Conservation (phyloP, 352 stramenopile genomes). For the Phytopythium oedochilum region DNA sequence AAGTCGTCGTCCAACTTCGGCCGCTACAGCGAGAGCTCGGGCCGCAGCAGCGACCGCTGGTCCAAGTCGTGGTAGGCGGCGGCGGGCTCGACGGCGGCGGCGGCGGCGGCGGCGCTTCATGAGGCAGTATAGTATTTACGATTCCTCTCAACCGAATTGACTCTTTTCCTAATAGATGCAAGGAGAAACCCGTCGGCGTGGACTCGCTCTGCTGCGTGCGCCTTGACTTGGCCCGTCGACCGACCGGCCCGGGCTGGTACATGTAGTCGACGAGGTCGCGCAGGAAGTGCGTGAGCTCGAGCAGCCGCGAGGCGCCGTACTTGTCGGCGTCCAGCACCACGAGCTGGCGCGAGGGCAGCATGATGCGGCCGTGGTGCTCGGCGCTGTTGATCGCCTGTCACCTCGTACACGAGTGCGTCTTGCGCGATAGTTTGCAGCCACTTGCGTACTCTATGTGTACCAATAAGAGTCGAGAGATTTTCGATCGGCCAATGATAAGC, state of each 20-base stretch:
- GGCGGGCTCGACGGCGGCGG: neutral
- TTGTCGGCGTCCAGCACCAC: constrained; percentile 55
- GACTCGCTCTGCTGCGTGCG: too few relatives aligned
- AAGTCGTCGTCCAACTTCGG: constrained; percentile 2
- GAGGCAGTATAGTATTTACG: neutral
- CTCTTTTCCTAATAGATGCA: constrained; percentile 2
- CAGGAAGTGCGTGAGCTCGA: constrained; percentile 65
- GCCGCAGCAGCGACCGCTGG: constrained; percentile 13
- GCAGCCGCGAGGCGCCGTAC: constrained; percentile 47
- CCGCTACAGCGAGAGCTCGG: constrained; percentile 3
- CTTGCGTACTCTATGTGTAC: too few relatives aligned
- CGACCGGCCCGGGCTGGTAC: too few relatives aligned
- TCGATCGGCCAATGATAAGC: too few relatives aligned
- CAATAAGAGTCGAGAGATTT: too few relatives aligned
- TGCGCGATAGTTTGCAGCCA: too few relatives aligned
- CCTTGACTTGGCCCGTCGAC: too few relatives aligned
- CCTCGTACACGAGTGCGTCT: too few relatives aligned
- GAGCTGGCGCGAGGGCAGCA: constrained; percentile 40
- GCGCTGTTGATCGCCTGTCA: too few relatives aligned
- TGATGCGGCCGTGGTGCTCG: constrained; percentile 41
- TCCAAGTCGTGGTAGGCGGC: constrained; percentile 19
- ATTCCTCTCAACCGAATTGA: constrained; percentile 1
- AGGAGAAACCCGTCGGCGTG: constrained; percentile 25
- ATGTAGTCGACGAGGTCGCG: constrained; percentile 57
- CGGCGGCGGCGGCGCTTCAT: neutral